Base-by-base conservation (phyloP, 2,329 filamentous ascomycete species). In the Xylaria sp. region DNA sequence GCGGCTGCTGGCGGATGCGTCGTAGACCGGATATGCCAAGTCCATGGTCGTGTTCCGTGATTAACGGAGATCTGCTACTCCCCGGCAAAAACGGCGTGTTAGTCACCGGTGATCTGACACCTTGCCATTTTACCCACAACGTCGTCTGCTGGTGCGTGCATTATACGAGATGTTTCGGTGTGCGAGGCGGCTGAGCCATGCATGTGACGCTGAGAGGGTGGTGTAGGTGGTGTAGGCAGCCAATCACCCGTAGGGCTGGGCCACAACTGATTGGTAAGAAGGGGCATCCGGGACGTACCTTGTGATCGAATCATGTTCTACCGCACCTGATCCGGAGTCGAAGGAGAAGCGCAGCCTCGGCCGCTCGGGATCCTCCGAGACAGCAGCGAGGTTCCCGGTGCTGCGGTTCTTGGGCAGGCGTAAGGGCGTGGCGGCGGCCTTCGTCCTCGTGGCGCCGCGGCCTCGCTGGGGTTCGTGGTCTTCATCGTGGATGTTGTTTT, bases 1-100 rank as follows among this genome's bases (percentile, higher is more conserved):
- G 82, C 56, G 89, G 88, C 67, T 92, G 88, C 73, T 97, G 93
- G 71, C 94, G 90, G 72, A 99, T 99, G 67, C 94, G 89, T 70
- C 92, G 89, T 68, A 99, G 82, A 63, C 94, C 92, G 52, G 91
- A 95, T 41, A 88, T 82, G 50, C 91, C 91, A 59, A 94, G 76
- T 64, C 91, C 91, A 79, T 94, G 90, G 68, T 96, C 92, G 75
- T 93, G 91, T 74, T 93, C 92, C 62, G 86, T 81, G 70, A 95
- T 83, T 69, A 96, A 83, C 68, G 91, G 85, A 67, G 90, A 91
- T 78, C 91, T 95, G 71, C 56, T 53, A 21, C 48, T 57, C 54
- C 54, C 39, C 51, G 53, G 50, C n/a, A 65, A 55, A 63, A 63
- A 50, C 50, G 56, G 60, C 46, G 61, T 49, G 57, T 60, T 62